phyloP scores from a whole-genome alignment of 768 basidiomycete species.

The Lentinula aciculospora region DNA sequence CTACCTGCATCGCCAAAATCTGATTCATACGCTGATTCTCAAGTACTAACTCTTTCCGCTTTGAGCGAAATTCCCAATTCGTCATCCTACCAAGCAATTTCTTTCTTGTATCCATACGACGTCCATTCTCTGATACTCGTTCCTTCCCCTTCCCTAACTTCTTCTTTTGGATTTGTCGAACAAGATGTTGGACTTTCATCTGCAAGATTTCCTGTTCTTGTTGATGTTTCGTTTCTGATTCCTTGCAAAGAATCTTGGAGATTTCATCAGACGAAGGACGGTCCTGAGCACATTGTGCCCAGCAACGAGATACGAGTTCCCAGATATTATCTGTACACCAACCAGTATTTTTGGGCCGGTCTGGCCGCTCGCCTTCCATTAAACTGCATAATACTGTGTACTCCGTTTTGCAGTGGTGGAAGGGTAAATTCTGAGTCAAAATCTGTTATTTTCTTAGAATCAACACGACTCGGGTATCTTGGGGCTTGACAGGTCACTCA shows the following conservation, averaged over 20 bases:
- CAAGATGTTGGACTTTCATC: neutral
- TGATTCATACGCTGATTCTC: too few relatives aligned
- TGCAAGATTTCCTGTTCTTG: neutral
- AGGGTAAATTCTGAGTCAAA: neutral
- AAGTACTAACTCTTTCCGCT: too few relatives aligned
- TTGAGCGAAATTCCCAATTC: neutral
- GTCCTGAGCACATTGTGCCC: neutral
- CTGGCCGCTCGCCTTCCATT: neutral
- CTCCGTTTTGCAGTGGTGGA: neutral
- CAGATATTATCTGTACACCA: slow-evolving; percentile 3
- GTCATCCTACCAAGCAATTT: neutral
- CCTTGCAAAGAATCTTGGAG: neutral
- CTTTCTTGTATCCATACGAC: neutral
- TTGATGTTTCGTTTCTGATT: neutral
- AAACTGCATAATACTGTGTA: neutral
- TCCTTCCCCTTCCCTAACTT: neutral
- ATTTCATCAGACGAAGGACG: neutral
- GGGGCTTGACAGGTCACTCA: too few relatives aligned
- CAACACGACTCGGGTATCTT: too few relatives aligned
- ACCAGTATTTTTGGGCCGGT: neutral
- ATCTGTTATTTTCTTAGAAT: neutral
- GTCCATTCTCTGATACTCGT: neutral
- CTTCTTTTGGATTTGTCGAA: neutral
- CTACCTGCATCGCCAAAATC: too few relatives aligned
- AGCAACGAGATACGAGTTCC: neutral